Evolutionary conservation across 2,329 filamentous ascomycete species (phyloP).

Genomic region (Scedosporium minutisporum): DNA sequence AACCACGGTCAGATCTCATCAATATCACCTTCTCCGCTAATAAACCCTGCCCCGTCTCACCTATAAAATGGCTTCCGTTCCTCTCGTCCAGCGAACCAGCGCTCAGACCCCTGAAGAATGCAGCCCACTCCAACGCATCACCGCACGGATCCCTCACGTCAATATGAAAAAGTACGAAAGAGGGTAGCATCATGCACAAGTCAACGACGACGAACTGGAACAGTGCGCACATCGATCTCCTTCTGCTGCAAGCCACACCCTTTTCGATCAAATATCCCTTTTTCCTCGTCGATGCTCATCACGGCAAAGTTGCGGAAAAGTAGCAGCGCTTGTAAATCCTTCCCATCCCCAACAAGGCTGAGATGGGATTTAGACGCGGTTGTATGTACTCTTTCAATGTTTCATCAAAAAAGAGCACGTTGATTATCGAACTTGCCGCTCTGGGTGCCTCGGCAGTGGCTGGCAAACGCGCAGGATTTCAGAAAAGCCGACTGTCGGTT

Average conservation of each 20-base stretch:
- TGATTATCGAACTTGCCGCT: not conserved
- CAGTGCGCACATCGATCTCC: not conserved
- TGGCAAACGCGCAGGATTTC: not conserved
- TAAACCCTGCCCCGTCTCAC: not conserved
- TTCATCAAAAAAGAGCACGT: not conserved
- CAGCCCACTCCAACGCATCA: not conserved
- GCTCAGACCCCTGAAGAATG: constrained; percentile 2
- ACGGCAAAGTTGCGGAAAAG: not conserved
- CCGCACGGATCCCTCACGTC: not conserved
- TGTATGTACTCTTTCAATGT: not conserved
- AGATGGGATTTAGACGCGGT: not conserved
- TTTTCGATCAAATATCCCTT: not conserved
- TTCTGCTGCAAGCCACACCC: not conserved
- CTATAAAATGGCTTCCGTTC: not conserved
- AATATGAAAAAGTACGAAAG: no score
- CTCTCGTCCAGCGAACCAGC: not conserved
- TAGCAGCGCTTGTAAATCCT: not conserved
- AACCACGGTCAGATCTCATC: no score
- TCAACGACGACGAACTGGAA: not conserved
- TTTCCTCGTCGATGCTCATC: not conserved
- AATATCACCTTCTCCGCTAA: not conserved
- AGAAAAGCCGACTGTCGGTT: not conserved
- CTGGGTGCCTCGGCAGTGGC: not conserved
- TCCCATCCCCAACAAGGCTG: not conserved
- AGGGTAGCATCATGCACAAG: not conserved